Base-by-base conservation (phyloP, 768 basidiomycete genomes). In the Psilocybe sp. region DNA sequence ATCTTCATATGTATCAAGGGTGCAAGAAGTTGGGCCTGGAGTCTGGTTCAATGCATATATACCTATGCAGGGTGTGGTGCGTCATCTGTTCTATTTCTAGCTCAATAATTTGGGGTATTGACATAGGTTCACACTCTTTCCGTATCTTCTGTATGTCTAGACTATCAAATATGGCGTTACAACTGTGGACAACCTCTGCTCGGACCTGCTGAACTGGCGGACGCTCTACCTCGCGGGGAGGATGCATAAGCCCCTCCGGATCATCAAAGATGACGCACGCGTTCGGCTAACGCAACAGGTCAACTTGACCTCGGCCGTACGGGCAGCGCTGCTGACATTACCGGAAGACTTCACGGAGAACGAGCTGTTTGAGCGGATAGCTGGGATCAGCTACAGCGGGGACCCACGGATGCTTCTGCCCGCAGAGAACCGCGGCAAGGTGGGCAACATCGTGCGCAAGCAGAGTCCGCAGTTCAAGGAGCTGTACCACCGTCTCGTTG, bases 11-110 rank as follows among this genome's bases (percentile, higher is more conserved):
- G 85, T 98, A n/a, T 78, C 87, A 14, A 78, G 73, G 46, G 69
- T 95, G 44, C 85, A 97, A 69, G 84, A 80, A 16, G 47, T 89
- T 2, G 76, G 74, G 3, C 95, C 97, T 0, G 92, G 93, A 5
- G 81, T 98, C 16, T 99, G 97, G 97, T 99, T 96, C 68, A 97
- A 97, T 59, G 83, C 96, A 0, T 90, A 85, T 68, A 85, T 95
- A 28, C 82, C 85, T 5, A 82, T 95, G 68, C 78, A 82, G 46
- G 92, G 87, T 44, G 85, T 88, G 60, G 92, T 97, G 67, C 67
- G 92, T 80, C 20, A 48, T 36, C 18, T 51, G 6, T 53, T 44
- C 55, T 46, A 47, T 55, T 46, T 35, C 36, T 20, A 35, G 14
- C 18, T 47, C 42, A 31, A 16, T 37, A 41, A 39, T 32, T 40